phyloP scores from a whole-genome alignment of 805 yeast genomes.

The Naumovozyma baii region DNA sequence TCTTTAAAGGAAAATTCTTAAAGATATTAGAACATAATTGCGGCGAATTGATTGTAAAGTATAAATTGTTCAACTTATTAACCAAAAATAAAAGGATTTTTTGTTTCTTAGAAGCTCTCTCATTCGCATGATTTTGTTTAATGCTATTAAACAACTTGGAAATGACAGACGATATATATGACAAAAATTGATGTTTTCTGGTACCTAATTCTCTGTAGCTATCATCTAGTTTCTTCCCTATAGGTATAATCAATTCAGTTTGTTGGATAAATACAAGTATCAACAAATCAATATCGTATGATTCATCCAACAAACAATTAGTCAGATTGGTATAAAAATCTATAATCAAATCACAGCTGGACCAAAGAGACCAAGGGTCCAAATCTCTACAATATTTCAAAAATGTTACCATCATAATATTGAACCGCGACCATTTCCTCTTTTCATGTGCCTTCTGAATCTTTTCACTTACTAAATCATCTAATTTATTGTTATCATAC shows the following conservation, averaged over 20 bases:
- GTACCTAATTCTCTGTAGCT: conserved; percentile 11
- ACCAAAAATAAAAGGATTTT: conserved; percentile 45
- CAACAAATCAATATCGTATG: conserved; percentile 28
- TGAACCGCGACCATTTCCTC: conserved; percentile 30
- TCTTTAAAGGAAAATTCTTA: conserved; percentile 43
- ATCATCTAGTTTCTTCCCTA: conserved; percentile 19
- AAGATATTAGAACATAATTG: conserved; percentile 29
- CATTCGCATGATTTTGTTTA: conserved; percentile 31
- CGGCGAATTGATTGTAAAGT: conserved; percentile 37
- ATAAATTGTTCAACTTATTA: conserved; percentile 43
- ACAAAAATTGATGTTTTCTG: conserved; percentile 31
- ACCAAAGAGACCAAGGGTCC: conserved; percentile 42
- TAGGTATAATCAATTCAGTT: conserved; percentile 32
- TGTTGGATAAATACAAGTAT: conserved; percentile 14
- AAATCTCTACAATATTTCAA: conserved; percentile 39
- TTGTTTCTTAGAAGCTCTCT: conserved; percentile 31
- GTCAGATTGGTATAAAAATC: conserved; percentile 37
- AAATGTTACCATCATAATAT: conserved; percentile 39
- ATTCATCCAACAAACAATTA: conserved; percentile 35
- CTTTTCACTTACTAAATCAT: conserved; percentile 13
- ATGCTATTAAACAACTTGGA: conserved; percentile 53
- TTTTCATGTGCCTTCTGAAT: conserved; percentile 3
- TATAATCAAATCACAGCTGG: conserved; percentile 41
- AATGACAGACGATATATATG: conserved; percentile 44
- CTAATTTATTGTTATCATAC: conserved; percentile 9